Base-by-base conservation (phyloP, 352 stramenopile species). In the Blastocystis sp. region DNA sequence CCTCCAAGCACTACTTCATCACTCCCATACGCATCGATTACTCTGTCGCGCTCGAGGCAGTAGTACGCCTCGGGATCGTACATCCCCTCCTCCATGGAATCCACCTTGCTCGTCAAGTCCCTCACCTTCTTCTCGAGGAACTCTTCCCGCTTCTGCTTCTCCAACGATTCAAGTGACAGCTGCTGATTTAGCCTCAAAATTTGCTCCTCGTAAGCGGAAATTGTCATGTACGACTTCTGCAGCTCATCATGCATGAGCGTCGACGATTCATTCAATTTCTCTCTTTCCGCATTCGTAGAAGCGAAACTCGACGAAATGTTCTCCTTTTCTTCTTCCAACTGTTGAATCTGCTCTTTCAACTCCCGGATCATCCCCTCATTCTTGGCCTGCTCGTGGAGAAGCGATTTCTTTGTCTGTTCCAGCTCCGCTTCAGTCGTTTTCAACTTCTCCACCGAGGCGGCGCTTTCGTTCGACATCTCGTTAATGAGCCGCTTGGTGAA, bases 51-150 rank as follows among this genome's bases (percentile, higher is more conserved):
- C 61, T 84, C 74, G 14, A 84, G 17, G 69, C 74, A 84, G 59
- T 84, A 84, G 54, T 84, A 84, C 38, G 74, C 74, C 48, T 84
- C 74, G 11, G 74, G 74, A 52, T 84, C 74, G 65, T 84, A 84
- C 74, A 84, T 84, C 48, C 24, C 74, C 28, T 84, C 74, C 17
- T 84, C 74, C 74, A 84, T 84, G 11, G 59, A 48, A 84, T 84
- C 43, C 11, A 84, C 42, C 19, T 69, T 54, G 14, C 28, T 62
- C 24, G 74, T 70, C 45, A 84, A 28, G 10, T 84, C 74, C 7
- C 34, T 45, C 11, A 84, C 57, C 28, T 84, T 84, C 48, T 84
- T 66, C 74, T 84, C 74, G 45, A 48, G 69, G 40, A 69, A 84
- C 45, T 84, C 74, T 9, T n/a, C 43, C 10, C 28, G 24, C 10